A percentile compares a stretch with the other conserved stretches of the same genome.
phyloP scores from a whole-genome alignment of 176 grass and related monocot genomes.

The Oryza punctata region DNA sequence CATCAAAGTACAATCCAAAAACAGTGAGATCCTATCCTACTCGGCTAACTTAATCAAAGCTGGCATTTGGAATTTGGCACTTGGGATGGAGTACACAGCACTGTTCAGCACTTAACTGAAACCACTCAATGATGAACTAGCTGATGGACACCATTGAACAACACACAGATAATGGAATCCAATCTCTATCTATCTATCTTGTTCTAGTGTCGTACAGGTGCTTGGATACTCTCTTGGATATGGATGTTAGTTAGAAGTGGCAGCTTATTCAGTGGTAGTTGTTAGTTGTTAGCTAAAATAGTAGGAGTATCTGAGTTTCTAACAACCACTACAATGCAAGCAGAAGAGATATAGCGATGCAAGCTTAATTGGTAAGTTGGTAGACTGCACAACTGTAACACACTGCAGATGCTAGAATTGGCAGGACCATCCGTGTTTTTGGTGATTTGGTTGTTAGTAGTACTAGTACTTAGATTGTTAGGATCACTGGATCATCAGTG shows the following conservation, averaged over 20 bases:
- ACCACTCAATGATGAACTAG: not conserved
- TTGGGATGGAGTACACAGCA: not conserved
- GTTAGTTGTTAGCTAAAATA: not conserved
- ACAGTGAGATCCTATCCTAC: not conserved
- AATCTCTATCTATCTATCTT: not conserved
- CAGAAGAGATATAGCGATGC: not conserved
- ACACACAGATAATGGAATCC: not conserved
- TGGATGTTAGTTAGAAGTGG: slow-evolving; percentile 39
- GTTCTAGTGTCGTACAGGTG: not conserved
- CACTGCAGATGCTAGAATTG: not conserved
- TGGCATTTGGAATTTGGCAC: not conserved
- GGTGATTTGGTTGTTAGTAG: not conserved
- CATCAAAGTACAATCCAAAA: not conserved
- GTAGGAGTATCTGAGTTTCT: not conserved
- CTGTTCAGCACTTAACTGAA: not conserved
- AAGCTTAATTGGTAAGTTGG: not conserved
- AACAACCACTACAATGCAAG: not conserved
- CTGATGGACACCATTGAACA: not conserved
- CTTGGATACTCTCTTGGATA: slow-evolving; percentile 14
- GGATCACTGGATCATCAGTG: not conserved
- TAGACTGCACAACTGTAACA: not conserved
- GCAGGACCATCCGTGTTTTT: slow-evolving; percentile 20
- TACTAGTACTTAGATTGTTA: too few species aligned
- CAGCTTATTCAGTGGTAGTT: not conserved
- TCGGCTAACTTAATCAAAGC: not conserved